A percentile compares a stretch with the other conserved stretches of the same genome.
Conservation (phyloP, 805 yeast genomes). For the Groenewaldozyma tartarivorans region DNA sequence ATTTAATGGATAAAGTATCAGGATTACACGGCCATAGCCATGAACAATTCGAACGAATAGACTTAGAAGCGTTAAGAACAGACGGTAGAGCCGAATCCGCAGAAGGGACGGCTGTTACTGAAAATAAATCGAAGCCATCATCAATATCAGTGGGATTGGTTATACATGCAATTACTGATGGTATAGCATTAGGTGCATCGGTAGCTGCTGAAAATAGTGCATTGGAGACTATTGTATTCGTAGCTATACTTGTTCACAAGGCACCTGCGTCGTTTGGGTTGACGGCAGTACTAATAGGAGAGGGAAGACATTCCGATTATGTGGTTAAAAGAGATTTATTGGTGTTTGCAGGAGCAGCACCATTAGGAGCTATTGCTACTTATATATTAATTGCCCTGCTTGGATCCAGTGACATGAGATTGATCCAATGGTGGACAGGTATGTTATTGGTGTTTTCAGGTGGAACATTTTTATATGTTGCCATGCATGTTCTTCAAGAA, state of each 20-base stretch:
- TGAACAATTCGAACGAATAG: constrained; percentile 1
- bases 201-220: constrained; percentile 31
- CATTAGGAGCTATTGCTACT: constrained; percentile 47
- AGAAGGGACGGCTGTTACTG: background rate
- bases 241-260: constrained; percentile 61
- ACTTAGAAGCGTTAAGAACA: background rate
- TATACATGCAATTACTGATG: constrained; percentile 63
- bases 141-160: constrained; percentile 53
- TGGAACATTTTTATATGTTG: constrained; percentile 66
- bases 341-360: constrained; percentile 51
- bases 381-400: constrained; percentile 28
- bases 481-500: constrained; percentile 51
- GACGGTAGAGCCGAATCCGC: background rate
- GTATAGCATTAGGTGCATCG: constrained; percentile 61
- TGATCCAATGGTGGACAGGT: constrained; percentile 37
- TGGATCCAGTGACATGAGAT: constrained; percentile 13
- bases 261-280: constrained; percentile 68
- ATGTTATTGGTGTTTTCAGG: constrained; percentile 49
- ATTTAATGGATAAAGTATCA: constrained; percentile 36
- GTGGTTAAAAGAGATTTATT: constrained; percentile 38
- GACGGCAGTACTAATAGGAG: constrained; percentile 40
- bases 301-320: constrained; percentile 24
- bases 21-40: background rate
- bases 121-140: constrained; percentile 24
- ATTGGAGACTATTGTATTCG: constrained; percentile 38